Evolutionary conservation across 176 grass and related monocot species (phyloP), one percentile per base, ranked within the genome.

Genomic region (maize (Zea mays)): DNA sequence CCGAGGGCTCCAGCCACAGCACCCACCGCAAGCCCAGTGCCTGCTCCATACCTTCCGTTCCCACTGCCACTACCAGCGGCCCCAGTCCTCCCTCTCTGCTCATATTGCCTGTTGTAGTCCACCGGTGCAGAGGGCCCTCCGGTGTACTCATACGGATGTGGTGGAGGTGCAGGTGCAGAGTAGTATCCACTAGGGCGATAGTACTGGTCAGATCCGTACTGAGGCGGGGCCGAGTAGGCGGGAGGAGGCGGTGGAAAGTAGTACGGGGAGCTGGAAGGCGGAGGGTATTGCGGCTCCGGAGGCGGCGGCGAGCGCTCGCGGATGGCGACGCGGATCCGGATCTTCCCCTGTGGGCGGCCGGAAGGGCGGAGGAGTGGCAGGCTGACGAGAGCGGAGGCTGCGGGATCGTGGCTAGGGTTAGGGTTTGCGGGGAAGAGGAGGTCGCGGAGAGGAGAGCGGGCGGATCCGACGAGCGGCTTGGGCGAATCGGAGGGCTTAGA

Each of bases 401-500:
- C 35, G 60, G 75, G 58, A 27, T 83, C 82, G 57, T 75, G 72
- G 65, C 48, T 85, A 85, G 86, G 83, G 86, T 88, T 88, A 85
- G 86, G 72, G 57, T 71, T 84, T 10, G 65, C 3, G 36, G 82
- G 81, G 72, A 54, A 76, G 62, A 97, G 83, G 16, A 94, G 86
- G 12, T 97, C 94, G 58, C 90, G 88, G 16, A 97, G 72, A 20
- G 89, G 72, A 2, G 76, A 88, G 62, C 85, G 88, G 37, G 86
- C 79, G 27, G 94, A 93, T 55, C 94, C 94, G 34, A 94, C 91
- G n/a, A 94, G 86, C 13, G 94, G 94, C 73, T 97, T 97, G 72
- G 91, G 91, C 13, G 91, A 91, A 60, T 97, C 94, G 12, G 94
- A 97, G 15, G 94, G 91, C 83, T 93, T 97, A 71, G 94, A 97